Base-by-base conservation (phyloP, 148 eudicot genomes). In the Rhododendron griersonianum region DNA sequence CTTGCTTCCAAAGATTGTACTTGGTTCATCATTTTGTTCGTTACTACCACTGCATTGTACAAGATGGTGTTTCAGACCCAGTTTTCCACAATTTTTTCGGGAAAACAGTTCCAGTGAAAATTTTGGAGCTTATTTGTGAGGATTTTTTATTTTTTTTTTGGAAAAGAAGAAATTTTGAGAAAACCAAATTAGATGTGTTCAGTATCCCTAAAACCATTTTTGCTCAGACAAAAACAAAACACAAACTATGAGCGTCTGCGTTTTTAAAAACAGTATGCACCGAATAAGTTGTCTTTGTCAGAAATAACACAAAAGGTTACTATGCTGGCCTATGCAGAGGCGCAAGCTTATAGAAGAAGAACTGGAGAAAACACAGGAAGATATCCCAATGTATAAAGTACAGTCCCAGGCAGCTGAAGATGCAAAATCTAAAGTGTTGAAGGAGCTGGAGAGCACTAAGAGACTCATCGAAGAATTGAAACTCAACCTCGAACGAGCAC, bases 381-480 rank as follows among this genome's bases (percentile, higher is more conserved):
- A 96, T 89, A 96, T 96, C 71, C 99, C 99, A 18, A 71, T 88
- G 55, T 94, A 89, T 65, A 93, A 89, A 87, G 90, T 91, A 83
- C 93, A 93, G 67, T 92, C 94, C 25, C 92, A 94, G 88, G 91
- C 88, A 30, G 99, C 98, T 61, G 99, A 96, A 87, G 94, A 93
- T 55, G 93, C 92, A 37, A 94, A 95, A 86, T 21, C 35, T 11
- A 90, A 85, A 47, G 89, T 93, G 48, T 87, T 96, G 10, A 95
- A 93, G 85, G 98, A 95, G 86, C 93, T 96, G 33, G 98, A 96
- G 83, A 91, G 87, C 92, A 91, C 96, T n/a, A 95, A 95, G 89
- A 90, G 98, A 84, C 96, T 90, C 65, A 89, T 96, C 57, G 99
- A 96, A 87, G 99, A 95, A 85, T 79, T 96, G 80, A 96, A 96